phyloP scores from a whole-genome alignment of 495 filamentous ascomycete species.

The Talaromyces trachyspermus region DNA sequence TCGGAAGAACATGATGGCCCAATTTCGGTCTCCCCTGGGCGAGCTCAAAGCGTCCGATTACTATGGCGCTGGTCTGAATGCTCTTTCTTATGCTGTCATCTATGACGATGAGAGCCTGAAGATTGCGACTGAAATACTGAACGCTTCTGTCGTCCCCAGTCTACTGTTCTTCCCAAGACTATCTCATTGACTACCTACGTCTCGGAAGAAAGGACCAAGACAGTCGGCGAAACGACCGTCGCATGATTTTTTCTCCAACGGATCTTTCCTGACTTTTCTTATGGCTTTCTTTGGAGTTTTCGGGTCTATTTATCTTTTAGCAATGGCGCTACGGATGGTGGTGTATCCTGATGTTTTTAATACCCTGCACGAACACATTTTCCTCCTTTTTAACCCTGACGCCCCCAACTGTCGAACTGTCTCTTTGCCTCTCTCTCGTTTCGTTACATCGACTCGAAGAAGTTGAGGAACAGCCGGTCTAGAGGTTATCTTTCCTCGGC shows the following conservation, averaged over 20 bases:
- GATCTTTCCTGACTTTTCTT: background rate
- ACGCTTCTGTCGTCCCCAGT: background rate
- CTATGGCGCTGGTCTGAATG: slow-evolving; percentile 61
- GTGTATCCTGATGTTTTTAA: background rate
- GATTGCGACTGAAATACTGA: background rate
- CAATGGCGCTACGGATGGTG: slow-evolving; percentile 1
- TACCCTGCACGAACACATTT: slow-evolving; percentile 4
- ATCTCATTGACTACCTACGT: too few species aligned
- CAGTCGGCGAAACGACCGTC: too few species aligned
- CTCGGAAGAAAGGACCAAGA: too few species aligned
- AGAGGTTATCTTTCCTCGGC: background rate
- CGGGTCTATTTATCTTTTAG: background rate
- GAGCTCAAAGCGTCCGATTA: slow-evolving; percentile 67
- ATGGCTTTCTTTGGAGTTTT: background rate
- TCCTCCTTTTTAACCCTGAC: too few species aligned
- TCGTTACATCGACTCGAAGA: background rate
- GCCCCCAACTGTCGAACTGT: too few species aligned
- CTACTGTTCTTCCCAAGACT: background rate
- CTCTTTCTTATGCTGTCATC: slow-evolving; percentile 49
- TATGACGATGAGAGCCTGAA: slow-evolving; percentile 47
- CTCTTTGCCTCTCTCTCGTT: too few species aligned
- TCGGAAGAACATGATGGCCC: slow-evolving; percentile 38
- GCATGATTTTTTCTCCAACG: background rate
- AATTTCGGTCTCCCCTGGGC: slow-evolving; percentile 56
- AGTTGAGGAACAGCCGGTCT: background rate